Evolutionary conservation across 768 basidiomycete species (phyloP), one percentile per base, ranked within the genome.

Genomic region (Phanerodontia chrysosporium): DNA sequence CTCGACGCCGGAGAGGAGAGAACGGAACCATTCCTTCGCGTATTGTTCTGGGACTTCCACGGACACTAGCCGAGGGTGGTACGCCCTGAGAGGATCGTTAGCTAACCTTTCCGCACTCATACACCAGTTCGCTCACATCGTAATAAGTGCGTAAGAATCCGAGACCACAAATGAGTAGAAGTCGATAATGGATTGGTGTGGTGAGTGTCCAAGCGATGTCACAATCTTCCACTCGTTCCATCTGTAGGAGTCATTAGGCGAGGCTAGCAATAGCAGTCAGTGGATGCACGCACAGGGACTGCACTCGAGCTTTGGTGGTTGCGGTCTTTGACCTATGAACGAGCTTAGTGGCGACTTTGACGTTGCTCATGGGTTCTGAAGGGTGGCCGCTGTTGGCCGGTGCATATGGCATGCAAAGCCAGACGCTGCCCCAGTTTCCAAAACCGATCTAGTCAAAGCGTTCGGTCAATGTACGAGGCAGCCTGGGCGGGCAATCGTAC

Each of bases 221-320:
- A 98, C 86, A 66, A 95, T 89, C 80, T 96, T 96, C 94, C 95
- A 95, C 77, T 98, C 95, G 69, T 95, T 95, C 95, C 95, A 94
- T 76, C 91, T 93, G 63, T 36, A n/a, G 48, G n/a, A n/a, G n/a
- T n/a, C n/a, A n/a, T n/a, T n/a, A n/a, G n/a, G n/a, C n/a, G n/a
- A n/a, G n/a, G n/a, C n/a, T n/a, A n/a, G n/a, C n/a, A n/a, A n/a
- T n/a, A n/a, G 48, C 48, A 55, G 39, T 45, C 39, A 25, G 22
- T 25, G 21, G 52, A 25, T 51, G 25, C 1, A 77, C 87, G 61
- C 68, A 97, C 84, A 98, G 77, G 46, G 94, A 94, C 67, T 87
- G 79, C 58, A 99, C 90, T 54, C 96, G 83, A 16, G 94, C 93
- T 4, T 92, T 90, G 0, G 92, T 93, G 29, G 89, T 80, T 13